Percentiles rank a stretch among this genome's conserved stretches.
phyloP scores from a whole-genome alignment of 106 monocot species.

The Apostasia ramifera region DNA sequence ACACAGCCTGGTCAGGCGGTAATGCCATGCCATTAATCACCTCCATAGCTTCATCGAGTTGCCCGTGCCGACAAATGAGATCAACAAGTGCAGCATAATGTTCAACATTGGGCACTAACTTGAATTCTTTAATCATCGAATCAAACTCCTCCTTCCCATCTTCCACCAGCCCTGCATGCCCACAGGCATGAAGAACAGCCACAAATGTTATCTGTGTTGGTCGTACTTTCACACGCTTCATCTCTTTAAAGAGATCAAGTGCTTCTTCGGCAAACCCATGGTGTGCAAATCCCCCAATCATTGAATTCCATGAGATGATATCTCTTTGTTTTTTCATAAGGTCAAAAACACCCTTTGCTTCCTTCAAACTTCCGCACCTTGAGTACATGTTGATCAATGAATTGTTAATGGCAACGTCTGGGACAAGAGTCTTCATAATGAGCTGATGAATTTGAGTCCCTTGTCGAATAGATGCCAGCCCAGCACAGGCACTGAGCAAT shows the following conservation, averaged over 20 bases:
- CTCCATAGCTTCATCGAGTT: slow-evolving; percentile 62
- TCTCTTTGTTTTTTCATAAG: slow-evolving; percentile 30
- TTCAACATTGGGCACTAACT: slow-evolving; percentile 44
- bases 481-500: slow-evolving; percentile 60
- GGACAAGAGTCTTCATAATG: slow-evolving; percentile 36
- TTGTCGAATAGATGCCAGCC: slow-evolving; percentile 40
- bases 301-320: slow-evolving; percentile 84
- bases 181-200: slow-evolving; percentile 65
- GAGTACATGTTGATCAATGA: slow-evolving; percentile 90
- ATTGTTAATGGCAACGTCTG: slow-evolving; percentile 64
- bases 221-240: slow-evolving; percentile 42
- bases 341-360: slow-evolving; percentile 49
- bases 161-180: slow-evolving; percentile 61
- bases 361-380: slow-evolving; percentile 50
- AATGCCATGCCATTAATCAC: slow-evolving; percentile 55
- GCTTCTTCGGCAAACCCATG: slow-evolving; percentile 62
- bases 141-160: slow-evolving; percentile 60
- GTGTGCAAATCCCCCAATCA: slow-evolving; percentile 72
- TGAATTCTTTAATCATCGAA: slow-evolving; percentile 62
- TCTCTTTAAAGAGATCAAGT: slow-evolving; percentile 45
- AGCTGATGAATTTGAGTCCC: slow-evolving; percentile 75
- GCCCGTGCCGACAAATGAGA: slow-evolving; percentile 68
- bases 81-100: slow-evolving; percentile 89
- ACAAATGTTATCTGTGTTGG: slow-evolving; percentile 87
- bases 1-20: slow-evolving; percentile 58